Conservation (phyloP, 2,329 filamentous ascomycete genomes). For the Sporothrix luriei region DNA sequence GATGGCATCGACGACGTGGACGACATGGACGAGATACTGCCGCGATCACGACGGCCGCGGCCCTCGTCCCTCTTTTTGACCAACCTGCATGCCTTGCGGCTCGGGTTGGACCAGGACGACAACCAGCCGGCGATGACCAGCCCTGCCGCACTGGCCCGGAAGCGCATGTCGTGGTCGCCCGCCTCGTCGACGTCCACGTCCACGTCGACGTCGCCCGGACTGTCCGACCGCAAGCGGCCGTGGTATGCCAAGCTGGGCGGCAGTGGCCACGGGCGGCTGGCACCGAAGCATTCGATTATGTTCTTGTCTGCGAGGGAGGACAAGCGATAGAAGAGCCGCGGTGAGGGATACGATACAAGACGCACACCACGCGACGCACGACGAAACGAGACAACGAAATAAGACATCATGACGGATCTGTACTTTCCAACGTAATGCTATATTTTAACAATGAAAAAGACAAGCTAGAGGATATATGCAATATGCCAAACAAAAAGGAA, state of each 20-base stretch:
- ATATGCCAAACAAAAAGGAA: not conserved
- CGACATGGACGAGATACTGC: slow-evolving; percentile 13
- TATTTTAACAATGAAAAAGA: not conserved
- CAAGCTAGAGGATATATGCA: slow-evolving; percentile 4
- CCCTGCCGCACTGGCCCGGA: not conserved
- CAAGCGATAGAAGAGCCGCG: not conserved
- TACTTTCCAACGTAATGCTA: not conserved
- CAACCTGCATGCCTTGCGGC: not conserved
- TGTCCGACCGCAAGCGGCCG: slow-evolving; percentile 8
- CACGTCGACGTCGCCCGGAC: not conserved
- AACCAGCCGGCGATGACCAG: not conserved
- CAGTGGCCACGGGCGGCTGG: slow-evolving; percentile 4
- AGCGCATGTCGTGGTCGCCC: slow-evolving; percentile 5
- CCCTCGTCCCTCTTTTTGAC: not conserved
- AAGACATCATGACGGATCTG: not conserved
- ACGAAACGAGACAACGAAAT: not conserved
- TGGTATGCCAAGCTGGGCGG: slow-evolving; percentile 24
- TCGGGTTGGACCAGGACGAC: not conserved
- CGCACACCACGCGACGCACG: too few species aligned
- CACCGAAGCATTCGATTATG: not conserved
- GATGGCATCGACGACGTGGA: too few species aligned
- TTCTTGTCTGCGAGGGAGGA: not conserved
- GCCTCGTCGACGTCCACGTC: not conserved
- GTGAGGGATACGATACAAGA: not conserved
- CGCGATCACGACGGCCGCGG: not conserved